Evolutionary conservation across 2,329 filamentous ascomycete genomes (phyloP), one percentile per base, ranked within the genome.

Genomic region (Colletotrichum horii): DNA sequence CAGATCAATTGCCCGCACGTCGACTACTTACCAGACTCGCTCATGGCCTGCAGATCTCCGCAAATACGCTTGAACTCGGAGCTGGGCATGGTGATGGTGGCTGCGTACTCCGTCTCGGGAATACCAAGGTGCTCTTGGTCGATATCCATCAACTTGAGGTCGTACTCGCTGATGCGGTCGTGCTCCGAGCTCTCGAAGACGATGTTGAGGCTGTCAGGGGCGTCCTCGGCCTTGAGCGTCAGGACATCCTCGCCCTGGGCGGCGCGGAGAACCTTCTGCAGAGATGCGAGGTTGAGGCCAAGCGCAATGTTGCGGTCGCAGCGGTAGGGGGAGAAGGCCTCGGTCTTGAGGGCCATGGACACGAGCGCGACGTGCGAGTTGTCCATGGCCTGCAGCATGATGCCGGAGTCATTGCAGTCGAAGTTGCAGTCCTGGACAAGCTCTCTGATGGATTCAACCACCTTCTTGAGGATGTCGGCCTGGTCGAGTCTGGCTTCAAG

Each of bases 361-460:
- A 99, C 97, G 71, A 99, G 95, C 77, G 97, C 97, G 81, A 99
- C 97, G 88, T 99, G 97, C 66, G 96, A 98, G 92, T 98, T 99
- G 90, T 99, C 97, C 97, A 99, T 99, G 83, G 97, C 97, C 88
- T 99, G 97, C 72, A 99, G 94, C 67, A 96, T 96, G 83, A 99
- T 97, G 78, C 97, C 97, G 71, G 95, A 96, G 91, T 99, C 97
- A 94, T 98, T 99, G 94, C 97, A 99, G 91, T 99, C 97, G 89
- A 99, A 99, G 89, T 99, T 99, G 93, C 97, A 99, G 89, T 99
- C 97, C 87, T 98, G 97, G 70, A 99, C 97, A 67, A 99, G 93
- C 83, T 99, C 97, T 88, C 98, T 98, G 93, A 99, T 98, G 81
- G 97, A 95, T 85, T 99, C 97, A 82, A 99, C 96, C 78, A 98